Base-by-base conservation (phyloP, 2,329 filamentous ascomycete genomes). In the Plectosphaerella cucumerina region DNA sequence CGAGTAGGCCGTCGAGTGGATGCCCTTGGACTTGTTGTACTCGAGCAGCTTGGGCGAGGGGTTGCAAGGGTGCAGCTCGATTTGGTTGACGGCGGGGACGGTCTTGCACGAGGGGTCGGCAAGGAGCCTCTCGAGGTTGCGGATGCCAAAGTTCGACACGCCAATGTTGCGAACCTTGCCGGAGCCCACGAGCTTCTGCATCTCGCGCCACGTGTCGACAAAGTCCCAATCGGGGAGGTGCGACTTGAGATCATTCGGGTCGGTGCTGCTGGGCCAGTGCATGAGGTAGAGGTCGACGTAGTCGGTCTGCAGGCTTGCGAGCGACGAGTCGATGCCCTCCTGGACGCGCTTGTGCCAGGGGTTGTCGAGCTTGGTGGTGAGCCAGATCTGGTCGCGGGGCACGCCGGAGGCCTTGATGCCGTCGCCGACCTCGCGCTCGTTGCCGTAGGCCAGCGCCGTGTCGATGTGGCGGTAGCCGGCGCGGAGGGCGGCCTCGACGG, bases 341-440 rank as follows among this genome's bases (percentile, higher is more conserved):
- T 75, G 70, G 23, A 86, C 85, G 55, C 81, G 77, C 71, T 87
- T 83, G 72, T 91, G 87, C 80, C 85, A 87, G 47, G 85, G 79
- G 77, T 92, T 91, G 76, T 89, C 82, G 49, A 93, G 81, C 78
- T 94, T 95, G 60, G 88, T 90, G 48, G 89, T 93, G 52, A 89
- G 68, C 78, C 82, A 89, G 65, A 88, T 81, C 60, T 87, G 71
- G 50, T 77, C 72, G 21, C 85, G 78, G n/a, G 84, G 78, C 2
- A 89, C 78, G 26, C 82, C 84, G 3, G 81, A 80, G 46, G 79
- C 79, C 57, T 74, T 76, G 65, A 89, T 85, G 49, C 84, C 86
- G 50, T 76, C 69, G 53, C 86, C 85, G 18, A 89, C 84, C 62
- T 87, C 84, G 48, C 72, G 70, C 67, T 89, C 89, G 70, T 93